Evolutionary conservation across 805 yeast genomes (phyloP).

Genomic region (Candida pseudofarinosa): DNA sequence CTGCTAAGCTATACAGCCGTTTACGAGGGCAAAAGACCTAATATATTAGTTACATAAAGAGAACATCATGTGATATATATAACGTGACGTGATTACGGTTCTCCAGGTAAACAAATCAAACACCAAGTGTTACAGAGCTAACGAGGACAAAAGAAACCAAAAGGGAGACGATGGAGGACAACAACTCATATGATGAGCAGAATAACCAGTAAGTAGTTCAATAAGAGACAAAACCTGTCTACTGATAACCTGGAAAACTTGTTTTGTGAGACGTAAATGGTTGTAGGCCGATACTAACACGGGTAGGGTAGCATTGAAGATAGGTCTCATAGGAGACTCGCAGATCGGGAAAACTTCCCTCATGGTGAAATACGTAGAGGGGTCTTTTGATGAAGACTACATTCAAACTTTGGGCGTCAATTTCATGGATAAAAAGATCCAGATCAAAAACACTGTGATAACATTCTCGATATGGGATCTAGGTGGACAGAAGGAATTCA

Average conservation of each 20-base stretch:
- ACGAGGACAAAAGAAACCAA: background rate
- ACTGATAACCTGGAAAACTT: background rate
- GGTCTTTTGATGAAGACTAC: constrained; percentile 84
- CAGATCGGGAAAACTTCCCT: constrained; percentile 94
- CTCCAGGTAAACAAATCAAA: background rate
- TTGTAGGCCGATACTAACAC: constrained; percentile 24
- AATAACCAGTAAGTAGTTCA: constrained; percentile 32
- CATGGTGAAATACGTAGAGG: constrained; percentile 97
- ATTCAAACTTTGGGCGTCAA: constrained; percentile 94
- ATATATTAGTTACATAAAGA: background rate
- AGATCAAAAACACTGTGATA: constrained; percentile 79
- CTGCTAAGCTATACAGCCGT: background rate
- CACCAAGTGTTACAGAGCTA: background rate
- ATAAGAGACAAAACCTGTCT: too few species aligned
- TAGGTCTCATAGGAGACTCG: constrained; percentile 93
- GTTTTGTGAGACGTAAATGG: too few species aligned
- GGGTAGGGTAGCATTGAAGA: constrained; percentile 63
- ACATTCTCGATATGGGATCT: constrained; percentile 93
- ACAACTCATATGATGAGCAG: constrained; percentile 21
- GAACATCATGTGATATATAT: background rate
- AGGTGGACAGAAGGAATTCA: constrained; percentile 93
- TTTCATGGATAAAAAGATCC: constrained; percentile 86
- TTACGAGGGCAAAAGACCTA: background rate
- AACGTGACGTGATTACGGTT: background rate
- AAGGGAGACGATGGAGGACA: constrained; percentile 9